Evolutionary conservation across 192 early-diverging fungal genomes (phyloP).

Genomic region (Backusella westeae): DNA sequence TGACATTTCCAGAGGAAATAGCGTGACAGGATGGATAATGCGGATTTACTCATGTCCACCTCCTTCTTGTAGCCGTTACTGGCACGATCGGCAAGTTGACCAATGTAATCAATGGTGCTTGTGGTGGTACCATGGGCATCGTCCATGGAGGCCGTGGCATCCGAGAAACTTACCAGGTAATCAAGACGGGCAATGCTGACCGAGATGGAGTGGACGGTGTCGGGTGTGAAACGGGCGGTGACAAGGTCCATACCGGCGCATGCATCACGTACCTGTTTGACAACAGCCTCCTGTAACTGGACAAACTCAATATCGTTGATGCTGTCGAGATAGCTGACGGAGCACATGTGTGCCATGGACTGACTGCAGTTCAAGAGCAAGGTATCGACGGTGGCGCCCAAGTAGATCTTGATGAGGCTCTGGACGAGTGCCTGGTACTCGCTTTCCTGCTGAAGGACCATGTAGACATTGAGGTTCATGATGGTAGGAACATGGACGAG

Average conservation of each 20-base stretch:
- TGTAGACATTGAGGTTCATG: slow-evolving; percentile 47
- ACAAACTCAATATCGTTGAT: slow-evolving; percentile 38
- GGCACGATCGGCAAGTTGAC: slow-evolving; percentile 11
- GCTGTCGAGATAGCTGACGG: slow-evolving; percentile 32
- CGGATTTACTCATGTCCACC: slow-evolving; percentile 11
- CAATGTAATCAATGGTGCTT: slow-evolving; percentile 6
- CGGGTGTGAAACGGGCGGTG: slow-evolving; percentile 9
- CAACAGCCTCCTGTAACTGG: slow-evolving; percentile 32
- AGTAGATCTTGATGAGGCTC: slow-evolving; percentile 43
- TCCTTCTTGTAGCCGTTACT: slow-evolving; percentile 15
- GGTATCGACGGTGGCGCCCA: slow-evolving; percentile 35
- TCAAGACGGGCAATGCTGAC: slow-evolving; percentile 28
- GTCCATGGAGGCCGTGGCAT: slow-evolving; percentile 25
- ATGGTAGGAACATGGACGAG: slow-evolving; percentile 43
- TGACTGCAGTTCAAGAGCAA: slow-evolving; percentile 41
- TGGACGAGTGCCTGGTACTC: slow-evolving; percentile 48
- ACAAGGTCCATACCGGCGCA: slow-evolving; percentile 34
- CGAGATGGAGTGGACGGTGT: slow-evolving; percentile 29
- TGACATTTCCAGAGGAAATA: slow-evolving; percentile 35
- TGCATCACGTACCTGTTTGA: slow-evolving; percentile 25
- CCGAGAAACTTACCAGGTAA: slow-evolving; percentile 21
- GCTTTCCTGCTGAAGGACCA: slow-evolving; percentile 43
- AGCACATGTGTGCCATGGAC: slow-evolving; percentile 39
- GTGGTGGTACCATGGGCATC: slow-evolving; percentile 6
- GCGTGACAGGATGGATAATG: slow-evolving; percentile 33